Evolutionary conservation across 139 green algal species (phyloP), one percentile per base, ranked within the genome.

Genomic region (Asterochloris sp.): DNA sequence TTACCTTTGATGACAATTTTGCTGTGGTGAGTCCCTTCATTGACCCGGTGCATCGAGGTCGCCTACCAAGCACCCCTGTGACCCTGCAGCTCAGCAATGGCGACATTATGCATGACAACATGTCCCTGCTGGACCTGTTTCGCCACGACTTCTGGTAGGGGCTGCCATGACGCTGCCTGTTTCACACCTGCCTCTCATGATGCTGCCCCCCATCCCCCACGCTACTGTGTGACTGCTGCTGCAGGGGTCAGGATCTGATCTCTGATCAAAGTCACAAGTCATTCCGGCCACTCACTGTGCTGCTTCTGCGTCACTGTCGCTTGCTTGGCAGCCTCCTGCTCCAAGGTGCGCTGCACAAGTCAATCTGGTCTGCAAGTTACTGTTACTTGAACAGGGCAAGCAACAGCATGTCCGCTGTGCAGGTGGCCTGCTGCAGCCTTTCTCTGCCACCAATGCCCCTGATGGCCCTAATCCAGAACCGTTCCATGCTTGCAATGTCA

Each of bases 1-100:
- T 96, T 61, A 85, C 86, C 0, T 96, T 94, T 64, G 93, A 96
- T 67, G 93, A 96, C 77, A 89, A 86, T 69, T 95, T 95, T 83
- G 92, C 93, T 11, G 87, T 95, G 86, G 92, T 96, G 63, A 69
- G 91, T 23, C n/a, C 21, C n/a, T 10, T 73, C 47, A 8, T 61
- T 21, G 13, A 16, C 47, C 27, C 29, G 11, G 12, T 26, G 13
- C 64, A 54, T 54, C 62, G 0, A 54, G 38, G 38, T 54, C 38
- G 38, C 38, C 38, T 79, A 60, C 0, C 16, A 64, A 27, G 74
- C 47, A 14, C 11, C 71, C 62, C 38, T n/a, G 14, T 24, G 71
- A 15, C 10, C 12, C 10, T 73, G 69, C 89, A 96, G 92, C 78
- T 93, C 12, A 87, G 74, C 73, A 96, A 96, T 73, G 85, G 79